Evolutionary conservation across 1,284 basidiomycete genomes (phyloP).

Genomic region (Pseudozyma tsukubaensis): DNA sequence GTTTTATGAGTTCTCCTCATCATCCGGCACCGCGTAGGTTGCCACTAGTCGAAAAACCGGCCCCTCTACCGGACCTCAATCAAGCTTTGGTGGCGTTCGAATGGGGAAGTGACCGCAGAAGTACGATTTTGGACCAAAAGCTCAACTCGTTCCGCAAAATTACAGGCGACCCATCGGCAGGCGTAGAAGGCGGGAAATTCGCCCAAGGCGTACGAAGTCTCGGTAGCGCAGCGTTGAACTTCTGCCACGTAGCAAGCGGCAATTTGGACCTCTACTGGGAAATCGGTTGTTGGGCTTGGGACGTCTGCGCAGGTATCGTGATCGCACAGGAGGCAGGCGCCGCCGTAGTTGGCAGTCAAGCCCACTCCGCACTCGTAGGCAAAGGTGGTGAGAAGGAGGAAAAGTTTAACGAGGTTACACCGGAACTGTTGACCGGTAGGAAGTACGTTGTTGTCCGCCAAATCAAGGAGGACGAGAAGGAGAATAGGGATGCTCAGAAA

Average conservation of each 20-base stretch:
- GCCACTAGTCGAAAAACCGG: constrained; percentile 76
- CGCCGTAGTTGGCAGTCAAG: constrained; percentile 47
- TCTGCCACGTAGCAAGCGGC: constrained; percentile 60
- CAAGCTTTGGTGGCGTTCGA: constrained; percentile 88
- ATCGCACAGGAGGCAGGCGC: constrained; percentile 84
- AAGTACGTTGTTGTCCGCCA: constrained; percentile 83
- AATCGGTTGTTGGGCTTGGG: constrained; percentile 69
- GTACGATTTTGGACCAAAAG: constrained; percentile 74
- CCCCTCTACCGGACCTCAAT: constrained; percentile 79
- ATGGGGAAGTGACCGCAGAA: constrained; percentile 86
- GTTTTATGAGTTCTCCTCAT: constrained; percentile 74
- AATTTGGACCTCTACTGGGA: constrained; percentile 66
- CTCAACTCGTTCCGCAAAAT: constrained; percentile 79
- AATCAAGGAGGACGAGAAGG: constrained; percentile 70
- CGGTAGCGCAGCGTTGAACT: constrained; percentile 65
- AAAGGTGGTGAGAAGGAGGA: constrained; percentile 73
- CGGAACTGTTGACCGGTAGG: constrained; percentile 81
- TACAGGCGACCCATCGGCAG: constrained; percentile 77
- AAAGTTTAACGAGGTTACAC: constrained; percentile 72
- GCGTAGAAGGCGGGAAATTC: constrained; percentile 81
- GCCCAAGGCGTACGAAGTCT: constrained; percentile 75
- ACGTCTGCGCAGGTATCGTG: constrained; percentile 81
- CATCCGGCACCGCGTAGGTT: constrained; percentile 72
- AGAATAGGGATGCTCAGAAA: constrained; percentile 81
- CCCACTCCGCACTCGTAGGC: constrained; percentile 68